These are phyloP conservation scores for Eimeria praecox DNA, from an alignment of 169 alveolate species.

Conservation along the genomic window DNA sequence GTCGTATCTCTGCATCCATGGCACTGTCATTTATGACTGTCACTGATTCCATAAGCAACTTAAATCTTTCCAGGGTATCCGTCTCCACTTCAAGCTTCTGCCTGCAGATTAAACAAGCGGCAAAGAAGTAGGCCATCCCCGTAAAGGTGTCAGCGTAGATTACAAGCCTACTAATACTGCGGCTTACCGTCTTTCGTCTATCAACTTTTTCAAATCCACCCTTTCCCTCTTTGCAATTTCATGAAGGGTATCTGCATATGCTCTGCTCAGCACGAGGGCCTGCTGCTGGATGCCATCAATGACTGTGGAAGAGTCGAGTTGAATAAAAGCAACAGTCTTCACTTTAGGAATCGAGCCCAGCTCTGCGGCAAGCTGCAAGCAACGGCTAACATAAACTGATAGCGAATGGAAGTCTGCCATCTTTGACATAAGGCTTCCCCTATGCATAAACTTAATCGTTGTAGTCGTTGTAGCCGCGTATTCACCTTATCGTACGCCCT, in stretches of 20 bases:
- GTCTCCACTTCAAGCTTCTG: constrained; percentile 89
- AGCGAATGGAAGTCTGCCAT: neutral
- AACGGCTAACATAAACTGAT: neutral
- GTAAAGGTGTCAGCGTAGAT: neutral
- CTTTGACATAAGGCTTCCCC: neutral
- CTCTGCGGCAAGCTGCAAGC: constrained; percentile 80
- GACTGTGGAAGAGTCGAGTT: constrained; percentile 86
- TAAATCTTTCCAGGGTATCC: constrained; percentile 91
- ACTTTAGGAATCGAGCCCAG: constrained; percentile 57
- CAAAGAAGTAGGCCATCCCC: too few species aligned
- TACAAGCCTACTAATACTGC: constrained; percentile 63
- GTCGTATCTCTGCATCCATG: constrained; percentile 95
- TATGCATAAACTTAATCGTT: neutral
- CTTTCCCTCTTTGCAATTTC: constrained; percentile 82
- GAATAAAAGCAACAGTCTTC: constrained; percentile 85
- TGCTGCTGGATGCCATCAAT: constrained; percentile 84
- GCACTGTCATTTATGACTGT: constrained; percentile 91
- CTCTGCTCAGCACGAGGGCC: constrained; percentile 85
- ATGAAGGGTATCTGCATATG: constrained; percentile 84
- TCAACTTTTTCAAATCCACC: constrained; percentile 16
- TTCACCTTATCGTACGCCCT: constrained; percentile 81
- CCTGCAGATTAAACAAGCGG: constrained; percentile 72
- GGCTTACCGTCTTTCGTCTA: constrained; percentile 71
- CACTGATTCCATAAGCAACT: constrained; percentile 89
- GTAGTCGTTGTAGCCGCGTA: neutral